Percentiles rank a stretch among this genome's conserved stretches.
These are phyloP conservation scores for Populus hybrid DNA, from an alignment of 441 rosid genomes.

Conservation along the genomic window DNA sequence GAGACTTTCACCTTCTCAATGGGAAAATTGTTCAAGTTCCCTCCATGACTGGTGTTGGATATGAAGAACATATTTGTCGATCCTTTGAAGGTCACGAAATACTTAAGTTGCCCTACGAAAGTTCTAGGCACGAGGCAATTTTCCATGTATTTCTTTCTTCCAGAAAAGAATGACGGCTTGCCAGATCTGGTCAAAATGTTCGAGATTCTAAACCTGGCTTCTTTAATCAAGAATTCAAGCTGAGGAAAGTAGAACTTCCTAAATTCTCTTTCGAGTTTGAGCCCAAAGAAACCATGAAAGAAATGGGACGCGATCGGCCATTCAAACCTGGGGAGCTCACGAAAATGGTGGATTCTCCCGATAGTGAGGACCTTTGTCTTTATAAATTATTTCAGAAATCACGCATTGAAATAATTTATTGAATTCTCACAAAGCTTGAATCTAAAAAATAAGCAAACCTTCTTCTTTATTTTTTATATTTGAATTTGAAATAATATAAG, in stretches of 20 bases:
- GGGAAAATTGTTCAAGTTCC: constrained; percentile 12
- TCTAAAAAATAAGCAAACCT: too few species aligned
- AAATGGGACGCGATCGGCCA: constrained; percentile 9
- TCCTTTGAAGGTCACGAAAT: not conserved
- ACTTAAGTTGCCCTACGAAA: not conserved
- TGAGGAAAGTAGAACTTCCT: not conserved
- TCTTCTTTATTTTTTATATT: too few species aligned
- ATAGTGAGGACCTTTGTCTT: not conserved
- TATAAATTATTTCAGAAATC: constrained; percentile 6
- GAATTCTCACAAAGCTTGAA: too few species aligned
- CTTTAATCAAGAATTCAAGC: not conserved
- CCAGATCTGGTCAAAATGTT: not conserved
- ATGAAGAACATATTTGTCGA: not conserved
- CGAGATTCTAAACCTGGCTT: not conserved
- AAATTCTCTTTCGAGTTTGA: constrained; percentile 15
- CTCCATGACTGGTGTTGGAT: not conserved
- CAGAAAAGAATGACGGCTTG: not conserved
- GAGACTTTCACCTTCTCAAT: constrained; percentile 15
- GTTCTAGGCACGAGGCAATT: not conserved
- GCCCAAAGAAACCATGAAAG: not conserved
- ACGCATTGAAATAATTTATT: constrained; percentile 2
- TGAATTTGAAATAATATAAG: too few species aligned
- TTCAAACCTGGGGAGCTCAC: not conserved
- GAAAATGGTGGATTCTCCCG: not conserved
- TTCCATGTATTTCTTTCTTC: constrained; percentile 15